Percentiles rank a stretch among this genome's conserved stretches.
These are phyloP conservation scores for Lachnellula arida DNA, from an alignment of 2,329 filamentous ascomycete species.

Conservation along the genomic window DNA sequence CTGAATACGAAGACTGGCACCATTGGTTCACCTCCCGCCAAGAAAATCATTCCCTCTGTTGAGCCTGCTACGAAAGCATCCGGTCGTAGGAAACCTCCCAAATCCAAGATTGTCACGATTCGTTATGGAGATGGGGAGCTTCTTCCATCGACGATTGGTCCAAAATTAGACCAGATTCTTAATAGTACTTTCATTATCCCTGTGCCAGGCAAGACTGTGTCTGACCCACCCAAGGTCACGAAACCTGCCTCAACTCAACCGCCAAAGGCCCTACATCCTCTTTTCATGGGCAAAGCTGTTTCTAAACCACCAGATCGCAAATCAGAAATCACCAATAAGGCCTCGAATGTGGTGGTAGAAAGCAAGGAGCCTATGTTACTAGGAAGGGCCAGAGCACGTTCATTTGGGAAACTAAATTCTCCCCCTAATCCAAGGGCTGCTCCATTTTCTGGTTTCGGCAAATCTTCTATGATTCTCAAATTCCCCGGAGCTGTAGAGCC, in stretches of 20 bases:
- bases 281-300: conserved; percentile 57
- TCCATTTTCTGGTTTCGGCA: conserved; percentile 23
- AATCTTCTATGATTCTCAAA: conserved; percentile 39
- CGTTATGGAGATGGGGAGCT: conserved; percentile 52
- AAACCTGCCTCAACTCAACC: conserved; percentile 20
- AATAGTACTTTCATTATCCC: conserved; percentile 5
- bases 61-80: conserved; percentile 8
- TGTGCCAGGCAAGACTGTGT: background rate
- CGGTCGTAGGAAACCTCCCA: conserved; percentile 36
- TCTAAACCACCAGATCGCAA: conserved; percentile 8
- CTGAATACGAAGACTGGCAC: conserved; percentile 59
- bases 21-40: conserved; percentile 55
- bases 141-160: conserved; percentile 46
- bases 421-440: conserved; percentile 32
- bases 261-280: conserved; percentile 57
- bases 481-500: conserved; percentile 63
- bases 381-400: conserved; percentile 1
- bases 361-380: background rate
- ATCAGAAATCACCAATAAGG: background rate
- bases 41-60: conserved; percentile 37
- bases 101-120: conserved; percentile 47
- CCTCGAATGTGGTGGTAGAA: background rate
- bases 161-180: conserved; percentile 61
- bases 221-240: conserved; percentile 21
- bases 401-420: conserved; percentile 12